These are phyloP conservation scores for Nannizziopsis barbatae DNA, from an alignment of 2,329 filamentous ascomycete species.

Conservation along the genomic window DNA sequence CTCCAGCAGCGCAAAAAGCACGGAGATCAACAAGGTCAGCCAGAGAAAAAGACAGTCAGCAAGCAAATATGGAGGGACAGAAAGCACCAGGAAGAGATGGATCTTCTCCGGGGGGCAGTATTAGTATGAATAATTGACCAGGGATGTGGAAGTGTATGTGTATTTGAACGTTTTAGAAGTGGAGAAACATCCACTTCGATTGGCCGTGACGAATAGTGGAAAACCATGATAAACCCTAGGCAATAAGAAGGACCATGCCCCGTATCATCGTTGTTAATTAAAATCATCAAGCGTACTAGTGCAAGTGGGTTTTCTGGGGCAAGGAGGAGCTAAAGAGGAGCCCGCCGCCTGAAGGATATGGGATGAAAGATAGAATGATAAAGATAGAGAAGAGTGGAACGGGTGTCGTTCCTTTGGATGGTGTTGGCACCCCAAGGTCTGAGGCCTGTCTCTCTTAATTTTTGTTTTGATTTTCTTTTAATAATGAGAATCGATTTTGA, in stretches of 20 bases:
- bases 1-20: neutral
- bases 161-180: constrained; percentile 12
- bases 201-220: constrained; percentile 5
- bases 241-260: constrained; percentile 10
- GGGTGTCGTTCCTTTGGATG: neutral
- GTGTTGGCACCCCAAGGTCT: too few relatives aligned
- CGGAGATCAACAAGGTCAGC: neutral
- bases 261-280: constrained; percentile 6
- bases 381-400: too few relatives aligned
- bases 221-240: constrained; percentile 8
- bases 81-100: constrained; percentile 7
- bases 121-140: neutral
- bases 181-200: constrained; percentile 7
- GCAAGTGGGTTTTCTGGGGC: neutral
- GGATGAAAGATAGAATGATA: too few relatives aligned
- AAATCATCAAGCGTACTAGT: too few relatives aligned
- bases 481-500: too few relatives aligned
- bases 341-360: neutral
- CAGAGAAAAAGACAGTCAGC: neutral
- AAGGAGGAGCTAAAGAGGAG: constrained; percentile 4
- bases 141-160: constrained; percentile 6
- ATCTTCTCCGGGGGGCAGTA: neutral
- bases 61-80: neutral
- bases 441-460: too few relatives aligned
- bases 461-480: too few relatives aligned